Base-by-base conservation (phyloP, 148 eudicot genomes). In the Salicornia ramosissima region DNA sequence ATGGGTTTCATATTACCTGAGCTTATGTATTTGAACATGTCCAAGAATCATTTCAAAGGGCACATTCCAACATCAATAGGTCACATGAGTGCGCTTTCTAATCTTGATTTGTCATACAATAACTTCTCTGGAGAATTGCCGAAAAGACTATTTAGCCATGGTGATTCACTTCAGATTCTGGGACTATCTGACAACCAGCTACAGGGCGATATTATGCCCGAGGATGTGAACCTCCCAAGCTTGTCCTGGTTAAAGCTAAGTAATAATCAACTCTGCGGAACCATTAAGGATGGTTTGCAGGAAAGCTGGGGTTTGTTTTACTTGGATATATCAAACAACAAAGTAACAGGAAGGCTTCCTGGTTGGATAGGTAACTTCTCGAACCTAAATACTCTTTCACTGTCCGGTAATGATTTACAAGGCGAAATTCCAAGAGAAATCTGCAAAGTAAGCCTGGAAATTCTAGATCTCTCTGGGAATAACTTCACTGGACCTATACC, bases 251-350 rank as follows among this genome's bases (percentile, higher is more conserved):
- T 71, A 6, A 25, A 33, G 47, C 51, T 63, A 11, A 62, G 18
- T 11, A 50, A 36, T 68, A 71, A 71, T 50, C 25, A 8, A n/a
- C 63, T 71, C 11, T 15, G 68, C 25, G 68, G 75, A 21, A 71
- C 55, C 2, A 71, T 63, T 26, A 71, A 71, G 50, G 68, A 62
- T 51, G 21, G 46, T 58, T 57, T 51, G 0, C 4, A 1, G 39
- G 16, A 10, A 47, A 70, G 73, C 47, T 13, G 6, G 14, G 5
- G n/a, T 2, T 26, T 45, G 5, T 18, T 9, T 15, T 19, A 21
- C 65, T 51, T 71, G 14, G 75, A 71, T 26, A 50, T 63, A 36
- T 71, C 75, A 16, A 45, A 70, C 56, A 70, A 70, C 29, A 57
- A 30, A 10, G 53, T 70, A n/a, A 46, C 30, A 0, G 66, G 74